phyloP scores from a whole-genome alignment of 257 asterid genomes.

The Pogostemon cablin region DNA sequence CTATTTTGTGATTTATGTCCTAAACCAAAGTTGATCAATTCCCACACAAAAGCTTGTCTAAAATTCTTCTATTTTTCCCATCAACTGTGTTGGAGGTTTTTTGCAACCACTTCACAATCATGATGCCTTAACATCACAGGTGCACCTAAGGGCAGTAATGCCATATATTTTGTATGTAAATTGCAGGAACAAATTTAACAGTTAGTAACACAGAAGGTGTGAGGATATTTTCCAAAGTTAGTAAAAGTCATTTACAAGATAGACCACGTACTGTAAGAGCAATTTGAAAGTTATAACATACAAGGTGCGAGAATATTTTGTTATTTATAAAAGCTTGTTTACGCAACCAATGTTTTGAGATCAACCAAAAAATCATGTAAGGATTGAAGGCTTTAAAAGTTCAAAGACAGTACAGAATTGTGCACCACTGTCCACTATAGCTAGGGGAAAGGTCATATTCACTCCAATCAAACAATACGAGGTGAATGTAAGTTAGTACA shows the following conservation, averaged over 20 bases:
- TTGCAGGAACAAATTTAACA: too few relatives aligned
- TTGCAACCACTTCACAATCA: conserved; percentile 10
- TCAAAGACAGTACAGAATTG: not conserved
- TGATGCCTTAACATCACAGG: not conserved
- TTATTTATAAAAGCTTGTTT: too few relatives aligned
- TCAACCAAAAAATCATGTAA: not conserved
- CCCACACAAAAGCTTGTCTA: not conserved
- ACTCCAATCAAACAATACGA: not conserved
- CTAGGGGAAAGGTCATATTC: too few relatives aligned
- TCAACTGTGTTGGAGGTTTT: not conserved
- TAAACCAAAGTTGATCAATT: conserved; percentile 9
- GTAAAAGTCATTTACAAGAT: not conserved
- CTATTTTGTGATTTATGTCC: not conserved
- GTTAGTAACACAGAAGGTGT: not conserved
- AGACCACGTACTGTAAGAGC: not conserved
- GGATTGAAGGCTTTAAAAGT: not conserved
- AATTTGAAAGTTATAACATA: not conserved
- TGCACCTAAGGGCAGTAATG: not conserved
- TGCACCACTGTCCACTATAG: too few relatives aligned
- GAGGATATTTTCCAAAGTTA: not conserved
- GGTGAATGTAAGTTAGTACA: not conserved
- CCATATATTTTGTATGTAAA: not conserved
- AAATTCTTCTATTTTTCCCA: not conserved
- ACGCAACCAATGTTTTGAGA: too few relatives aligned
- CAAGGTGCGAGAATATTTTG: too few relatives aligned